phyloP scores from a whole-genome alignment of 371 early-diverging fungal genomes.

The Encephalitozoon hellem region DNA sequence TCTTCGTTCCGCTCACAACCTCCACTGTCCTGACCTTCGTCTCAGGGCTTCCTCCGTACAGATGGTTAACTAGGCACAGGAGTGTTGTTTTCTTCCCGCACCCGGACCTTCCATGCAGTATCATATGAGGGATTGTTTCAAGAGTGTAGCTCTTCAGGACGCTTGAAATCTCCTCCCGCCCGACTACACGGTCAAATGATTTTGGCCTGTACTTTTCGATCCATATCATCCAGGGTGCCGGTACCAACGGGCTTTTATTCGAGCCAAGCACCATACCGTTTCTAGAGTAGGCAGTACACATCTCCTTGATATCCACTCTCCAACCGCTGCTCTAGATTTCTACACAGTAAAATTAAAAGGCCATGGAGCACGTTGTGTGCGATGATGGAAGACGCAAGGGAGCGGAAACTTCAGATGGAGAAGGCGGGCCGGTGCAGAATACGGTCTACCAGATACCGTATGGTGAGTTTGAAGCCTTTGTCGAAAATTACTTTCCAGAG shows the following conservation, averaged over 20 bases:
- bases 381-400: not conserved
- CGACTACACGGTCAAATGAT: constrained; percentile 71
- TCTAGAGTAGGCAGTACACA: not conserved
- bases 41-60: constrained; percentile 43
- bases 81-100: constrained; percentile 92
- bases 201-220: constrained; percentile 86
- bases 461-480: not conserved
- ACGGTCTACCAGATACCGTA: not conserved
- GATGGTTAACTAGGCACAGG: constrained; percentile 65
- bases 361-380: not conserved
- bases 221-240: constrained; percentile 67
- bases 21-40: constrained; percentile 72
- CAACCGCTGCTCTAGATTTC: not conserved
- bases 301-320: not conserved
- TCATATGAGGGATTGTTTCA: constrained; percentile 71
- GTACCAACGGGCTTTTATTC: not conserved
- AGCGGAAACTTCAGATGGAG: not conserved
- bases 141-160: constrained; percentile 70
- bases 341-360: not conserved
- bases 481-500: not conserved
- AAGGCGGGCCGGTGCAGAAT: too few relatives aligned
- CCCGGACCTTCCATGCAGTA: constrained; percentile 88
- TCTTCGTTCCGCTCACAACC: constrained; percentile 75
- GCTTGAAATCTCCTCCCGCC: constrained; percentile 67
- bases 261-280: not conserved